Evolutionary conservation across 192 early-diverging fungal genomes (phyloP).

Genomic region (Coemansia guatemalensis): DNA sequence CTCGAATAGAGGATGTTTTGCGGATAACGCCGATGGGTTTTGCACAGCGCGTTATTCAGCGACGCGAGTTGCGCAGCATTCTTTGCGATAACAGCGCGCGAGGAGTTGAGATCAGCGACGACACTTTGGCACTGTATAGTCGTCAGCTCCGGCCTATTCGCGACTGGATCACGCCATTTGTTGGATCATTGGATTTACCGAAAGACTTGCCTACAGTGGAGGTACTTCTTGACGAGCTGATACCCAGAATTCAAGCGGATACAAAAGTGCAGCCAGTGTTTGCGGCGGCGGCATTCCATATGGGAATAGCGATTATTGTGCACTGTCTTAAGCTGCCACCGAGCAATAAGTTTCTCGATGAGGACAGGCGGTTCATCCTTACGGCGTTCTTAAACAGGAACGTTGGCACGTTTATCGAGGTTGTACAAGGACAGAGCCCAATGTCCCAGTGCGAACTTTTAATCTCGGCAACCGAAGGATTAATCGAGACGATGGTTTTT

Average conservation of each 20-base stretch:
- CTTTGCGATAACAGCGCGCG: constrained; percentile 6
- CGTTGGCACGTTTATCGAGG: constrained; percentile 19
- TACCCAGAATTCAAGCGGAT: constrained; percentile 22
- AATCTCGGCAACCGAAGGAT: constrained; percentile 26
- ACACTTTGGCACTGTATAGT: constrained; percentile 9
- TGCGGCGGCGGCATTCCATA: constrained; percentile 26
- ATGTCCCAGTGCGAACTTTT: constrained; percentile 37
- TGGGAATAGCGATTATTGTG: constrained; percentile 35
- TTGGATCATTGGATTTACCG: constrained; percentile 36
- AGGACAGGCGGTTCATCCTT: constrained; percentile 20
- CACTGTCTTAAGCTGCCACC: constrained; percentile 38
- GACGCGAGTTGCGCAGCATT: constrained; percentile 8
- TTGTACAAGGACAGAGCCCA: constrained; percentile 26
- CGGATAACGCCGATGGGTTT: constrained; percentile 13
- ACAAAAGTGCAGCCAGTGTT: constrained; percentile 11
- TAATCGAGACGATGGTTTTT: constrained; percentile 41
- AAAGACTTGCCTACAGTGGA: constrained; percentile 20
- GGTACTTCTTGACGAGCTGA: constrained; percentile 23
- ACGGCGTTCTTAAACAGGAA: constrained; percentile 27
- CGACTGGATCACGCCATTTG: constrained; percentile 50
- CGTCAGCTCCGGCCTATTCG: constrained; percentile 30
- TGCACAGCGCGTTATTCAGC: constrained; percentile 15
- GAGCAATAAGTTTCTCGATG: constrained; percentile 13
- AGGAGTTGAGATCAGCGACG: constrained; percentile 6
- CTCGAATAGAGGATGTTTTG: constrained; percentile 6